These are phyloP conservation scores for Zasmidium cellare DNA, from an alignment of 2,329 filamentous ascomycete species.

Conservation along the genomic window DNA sequence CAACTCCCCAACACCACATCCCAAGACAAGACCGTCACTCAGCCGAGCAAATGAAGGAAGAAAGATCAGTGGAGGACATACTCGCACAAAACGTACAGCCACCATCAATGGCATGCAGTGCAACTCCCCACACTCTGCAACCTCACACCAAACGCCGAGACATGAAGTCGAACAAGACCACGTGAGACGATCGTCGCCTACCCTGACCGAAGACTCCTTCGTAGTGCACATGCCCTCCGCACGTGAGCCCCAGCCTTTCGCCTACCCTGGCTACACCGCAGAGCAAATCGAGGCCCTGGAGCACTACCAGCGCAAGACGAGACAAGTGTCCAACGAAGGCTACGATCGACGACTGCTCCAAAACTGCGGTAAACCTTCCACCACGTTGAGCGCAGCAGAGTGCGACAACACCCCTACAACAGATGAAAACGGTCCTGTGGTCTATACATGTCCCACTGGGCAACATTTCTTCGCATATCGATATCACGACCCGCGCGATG, in stretches of 20 bases:
- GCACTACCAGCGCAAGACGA: conserved; percentile 31
- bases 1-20: conserved; percentile 20
- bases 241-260: conserved; percentile 35
- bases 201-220: conserved; percentile 26
- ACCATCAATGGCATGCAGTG: background rate
- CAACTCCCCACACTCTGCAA: background rate
- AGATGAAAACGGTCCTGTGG: background rate
- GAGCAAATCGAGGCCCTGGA: conserved; percentile 33
- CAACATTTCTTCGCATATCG: conserved; percentile 2
- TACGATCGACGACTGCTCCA: conserved; percentile 23
- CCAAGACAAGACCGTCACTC: conserved; percentile 15
- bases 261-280: conserved; percentile 30
- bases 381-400: background rate
- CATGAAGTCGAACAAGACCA: conserved; percentile 4
- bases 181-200: background rate
- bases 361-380: background rate
- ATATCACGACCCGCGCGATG: background rate
- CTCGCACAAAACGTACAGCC: conserved; percentile 1
- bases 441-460: background rate
- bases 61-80: conserved; percentile 23
- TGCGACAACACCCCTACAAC: background rate
- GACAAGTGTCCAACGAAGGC: conserved; percentile 27
- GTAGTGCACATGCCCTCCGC: conserved; percentile 38
- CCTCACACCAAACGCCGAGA: background rate
- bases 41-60: conserved; percentile 28